These are phyloP conservation scores for Myriosclerotinia scirpicola DNA, from an alignment of 2,329 filamentous ascomycete species.

Conservation along the genomic window DNA sequence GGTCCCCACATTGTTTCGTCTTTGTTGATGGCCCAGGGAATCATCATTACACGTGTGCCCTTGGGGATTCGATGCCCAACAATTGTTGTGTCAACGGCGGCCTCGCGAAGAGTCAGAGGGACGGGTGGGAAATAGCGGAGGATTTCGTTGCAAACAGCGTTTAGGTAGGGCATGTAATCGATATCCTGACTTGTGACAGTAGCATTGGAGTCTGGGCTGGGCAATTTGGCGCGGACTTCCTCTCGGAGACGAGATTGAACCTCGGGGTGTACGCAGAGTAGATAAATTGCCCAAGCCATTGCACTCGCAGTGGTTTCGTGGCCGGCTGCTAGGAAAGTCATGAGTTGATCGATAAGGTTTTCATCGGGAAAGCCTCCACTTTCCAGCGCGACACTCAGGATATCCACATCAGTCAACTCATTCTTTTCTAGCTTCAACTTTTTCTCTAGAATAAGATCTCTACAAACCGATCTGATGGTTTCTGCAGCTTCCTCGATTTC, in stretches of 20 bases:
- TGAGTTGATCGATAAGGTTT: constrained; percentile 81
- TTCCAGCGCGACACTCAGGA: constrained; percentile 76
- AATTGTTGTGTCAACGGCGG: constrained; percentile 64
- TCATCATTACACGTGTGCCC: constrained; percentile 67
- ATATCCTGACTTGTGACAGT: constrained; percentile 57
- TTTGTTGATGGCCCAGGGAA: constrained; percentile 67
- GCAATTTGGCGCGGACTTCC: constrained; percentile 64
- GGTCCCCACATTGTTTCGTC: constrained; percentile 70
- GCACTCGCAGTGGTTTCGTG: constrained; percentile 78
- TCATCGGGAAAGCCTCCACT: constrained; percentile 76
- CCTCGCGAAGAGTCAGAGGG: constrained; percentile 66
- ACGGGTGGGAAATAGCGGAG: constrained; percentile 74
- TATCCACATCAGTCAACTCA: constrained; percentile 62
- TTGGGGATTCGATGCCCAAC: constrained; percentile 65
- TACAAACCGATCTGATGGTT: constrained; percentile 65
- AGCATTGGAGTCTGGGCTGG: constrained; percentile 45
- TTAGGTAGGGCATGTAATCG: constrained; percentile 75
- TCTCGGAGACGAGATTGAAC: constrained; percentile 65
- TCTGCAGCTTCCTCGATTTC: constrained; percentile 56
- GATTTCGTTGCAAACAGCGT: constrained; percentile 75
- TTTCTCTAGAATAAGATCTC: constrained; percentile 69
- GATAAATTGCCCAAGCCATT: constrained; percentile 73
- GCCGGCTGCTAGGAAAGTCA: constrained; percentile 83
- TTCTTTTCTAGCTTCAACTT: constrained; percentile 54
- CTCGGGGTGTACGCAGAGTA: constrained; percentile 64